Base-by-base conservation (phyloP, 345 rosid genomes). In the Gynandropsis gynandra region DNA sequence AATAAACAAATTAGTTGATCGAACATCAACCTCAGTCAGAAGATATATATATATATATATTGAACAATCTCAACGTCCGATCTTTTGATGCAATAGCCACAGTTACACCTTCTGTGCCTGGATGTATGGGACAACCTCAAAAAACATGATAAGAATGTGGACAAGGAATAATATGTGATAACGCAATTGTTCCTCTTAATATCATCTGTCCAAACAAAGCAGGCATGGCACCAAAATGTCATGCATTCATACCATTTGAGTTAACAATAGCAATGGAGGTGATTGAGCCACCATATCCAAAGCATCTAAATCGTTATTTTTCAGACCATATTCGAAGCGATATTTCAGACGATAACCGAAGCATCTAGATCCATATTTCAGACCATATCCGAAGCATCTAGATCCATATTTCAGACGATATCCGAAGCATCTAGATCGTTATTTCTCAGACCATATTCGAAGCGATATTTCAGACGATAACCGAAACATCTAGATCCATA, bases 51-150 rank as follows among this genome's bases (percentile, higher is more conserved):
- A 32, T 60, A 42, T 63, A 69, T 76, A 92, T 97, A 88, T 88
- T 92, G 82, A 86, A 92, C 63, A 92, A 76, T 74, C 95, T 85
- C 52, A 88, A 52, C 18, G 95, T 81, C 56, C 70, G 76, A 76
- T 93, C 99, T 73, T 93, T 93, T 16, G 99, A 85, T 47, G 97
- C 97, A 41, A 97, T 85, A 40, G 87, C 90, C 27, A 83, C 64
- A 3, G 79, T 69, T 46, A 74, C 70, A 61, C 49, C 27, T 49
- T 69, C 76, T 52, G 63, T 47, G 47, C 66, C 95, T 85, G 74
- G 56, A 80, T 37, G 16, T 20, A 47, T 1, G 2, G 34, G 53
- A 44, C 14, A 52, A 58, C 14, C 46, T 20, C 13, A 21, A n/a
- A 46, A 24, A 24, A 14, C 0, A 31, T 32, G 19, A 3, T 8